Conservation (phyloP, 192 early-diverging fungal genomes). For the Linnemannia zychae region DNA sequence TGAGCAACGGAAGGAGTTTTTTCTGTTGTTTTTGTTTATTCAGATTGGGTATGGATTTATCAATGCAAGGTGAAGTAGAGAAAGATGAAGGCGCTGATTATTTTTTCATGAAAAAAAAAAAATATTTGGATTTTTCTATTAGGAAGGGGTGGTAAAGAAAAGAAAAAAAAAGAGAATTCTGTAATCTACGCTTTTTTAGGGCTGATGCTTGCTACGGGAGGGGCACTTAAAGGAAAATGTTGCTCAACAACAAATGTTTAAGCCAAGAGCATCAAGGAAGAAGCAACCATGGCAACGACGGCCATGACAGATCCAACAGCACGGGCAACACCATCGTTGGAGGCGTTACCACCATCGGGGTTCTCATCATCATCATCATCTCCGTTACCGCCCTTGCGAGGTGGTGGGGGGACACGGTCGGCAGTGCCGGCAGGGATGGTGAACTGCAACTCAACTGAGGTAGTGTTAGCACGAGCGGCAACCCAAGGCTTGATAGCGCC, state of each 20-base stretch:
- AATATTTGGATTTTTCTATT: neutral
- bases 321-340: slow-evolving; percentile 11
- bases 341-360: slow-evolving; percentile 22
- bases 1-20: neutral
- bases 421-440: slow-evolving; percentile 43
- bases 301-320: slow-evolving; percentile 11
- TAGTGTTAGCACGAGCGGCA: slow-evolving; percentile 1
- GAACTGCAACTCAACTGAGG: slow-evolving; percentile 34
- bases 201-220: neutral
- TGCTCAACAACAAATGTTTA: slow-evolving; percentile 11
- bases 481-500: slow-evolving; percentile 50
- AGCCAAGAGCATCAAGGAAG: slow-evolving; percentile 39
- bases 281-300: slow-evolving; percentile 17
- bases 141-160: neutral
- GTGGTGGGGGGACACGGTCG: slow-evolving; percentile 49
- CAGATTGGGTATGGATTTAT: neutral
- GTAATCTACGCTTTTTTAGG: neutral
- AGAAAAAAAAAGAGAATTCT: neutral
- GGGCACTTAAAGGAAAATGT: neutral
- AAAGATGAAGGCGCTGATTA: neutral
- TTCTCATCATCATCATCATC: slow-evolving; percentile 17
- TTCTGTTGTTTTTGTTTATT: neutral
- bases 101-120: neutral
- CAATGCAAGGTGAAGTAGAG: neutral
- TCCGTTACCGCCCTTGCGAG: slow-evolving; percentile 29